Percentiles rank a stretch among this genome's conserved stretches.
These are phyloP conservation scores for Pseudoperonospora humuli DNA, from an alignment of 352 stramenopile genomes.

Conservation along the genomic window DNA sequence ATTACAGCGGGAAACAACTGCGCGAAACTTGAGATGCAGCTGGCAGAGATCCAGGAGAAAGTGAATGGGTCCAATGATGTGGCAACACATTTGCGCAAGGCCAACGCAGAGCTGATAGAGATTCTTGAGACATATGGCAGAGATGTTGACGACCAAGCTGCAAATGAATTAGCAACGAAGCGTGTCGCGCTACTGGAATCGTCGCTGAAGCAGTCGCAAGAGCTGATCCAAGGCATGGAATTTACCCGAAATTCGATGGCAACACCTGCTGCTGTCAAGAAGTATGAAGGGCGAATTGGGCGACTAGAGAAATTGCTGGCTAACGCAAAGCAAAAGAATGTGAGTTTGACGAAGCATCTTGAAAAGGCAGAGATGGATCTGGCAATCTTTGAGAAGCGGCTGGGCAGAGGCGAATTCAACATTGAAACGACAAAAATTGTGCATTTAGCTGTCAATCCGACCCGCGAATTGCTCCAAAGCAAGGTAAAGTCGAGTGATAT, in stretches of 20 bases:
- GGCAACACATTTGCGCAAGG: slow-evolving; percentile 35
- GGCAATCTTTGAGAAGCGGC: slow-evolving; percentile 56
- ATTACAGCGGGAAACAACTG: slow-evolving; percentile 37
- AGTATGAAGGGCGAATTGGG: slow-evolving; percentile 41
- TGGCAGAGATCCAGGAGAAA: slow-evolving; percentile 37
- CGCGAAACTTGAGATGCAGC: slow-evolving; percentile 39
- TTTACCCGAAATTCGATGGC: slow-evolving; percentile 25
- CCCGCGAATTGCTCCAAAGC: slow-evolving; percentile 47
- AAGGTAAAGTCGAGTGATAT: slow-evolving; percentile 34
- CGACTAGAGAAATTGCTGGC: slow-evolving; percentile 39
- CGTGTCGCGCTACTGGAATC: slow-evolving; percentile 38
- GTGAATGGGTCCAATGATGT: slow-evolving; percentile 31
- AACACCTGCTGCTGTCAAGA: slow-evolving; percentile 34
- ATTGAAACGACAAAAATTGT: slow-evolving; percentile 81
- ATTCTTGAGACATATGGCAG: slow-evolving; percentile 62
- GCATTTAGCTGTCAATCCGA: slow-evolving; percentile 80
- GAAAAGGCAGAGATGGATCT: slow-evolving; percentile 60
- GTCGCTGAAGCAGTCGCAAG: slow-evolving; percentile 39
- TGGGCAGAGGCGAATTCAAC: slow-evolving; percentile 75
- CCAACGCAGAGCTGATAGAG: slow-evolving; percentile 53
- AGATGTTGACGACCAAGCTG: slow-evolving; percentile 30
- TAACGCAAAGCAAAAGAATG: slow-evolving; percentile 36
- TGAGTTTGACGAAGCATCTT: slow-evolving; percentile 46
- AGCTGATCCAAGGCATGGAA: slow-evolving; percentile 39
- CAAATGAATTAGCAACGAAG: slow-evolving; percentile 18